Conservation (phyloP, 208 protist genomes). For the Trypanosoma conorhini region DNA sequence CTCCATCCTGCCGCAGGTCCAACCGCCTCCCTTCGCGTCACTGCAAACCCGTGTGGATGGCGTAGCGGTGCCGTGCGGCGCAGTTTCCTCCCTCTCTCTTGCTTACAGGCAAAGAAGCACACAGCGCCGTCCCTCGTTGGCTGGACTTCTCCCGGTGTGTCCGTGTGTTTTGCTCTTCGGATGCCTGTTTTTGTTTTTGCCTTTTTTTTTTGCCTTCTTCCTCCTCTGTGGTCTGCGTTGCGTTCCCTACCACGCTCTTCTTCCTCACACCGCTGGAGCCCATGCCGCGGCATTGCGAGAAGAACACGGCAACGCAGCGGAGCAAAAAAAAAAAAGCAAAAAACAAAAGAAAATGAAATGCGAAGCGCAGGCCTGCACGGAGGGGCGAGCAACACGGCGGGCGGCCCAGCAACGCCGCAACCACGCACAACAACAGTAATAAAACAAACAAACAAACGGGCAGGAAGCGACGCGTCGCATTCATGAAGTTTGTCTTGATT, state of each 20-base stretch:
- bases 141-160: background rate
- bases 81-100: too few species aligned
- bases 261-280: background rate
- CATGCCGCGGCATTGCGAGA: background rate
- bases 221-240: background rate
- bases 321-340: background rate
- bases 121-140: background rate
- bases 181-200: background rate
- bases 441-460: background rate
- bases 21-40: background rate
- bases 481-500: background rate
- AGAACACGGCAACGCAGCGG: background rate
- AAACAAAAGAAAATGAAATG: background rate
- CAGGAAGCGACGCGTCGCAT: background rate
- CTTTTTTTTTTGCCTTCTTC: constrained; percentile 2
- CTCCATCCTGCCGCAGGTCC: background rate
- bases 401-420: background rate
- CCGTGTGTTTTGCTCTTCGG: background rate
- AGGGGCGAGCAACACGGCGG: too few species aligned
- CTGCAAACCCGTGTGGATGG: too few species aligned
- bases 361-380: too few species aligned
- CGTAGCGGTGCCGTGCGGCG: too few species aligned
- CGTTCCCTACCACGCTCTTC: background rate
- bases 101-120: too few species aligned
- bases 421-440: background rate